Evolutionary conservation across 2,329 filamentous ascomycete genomes (phyloP), one percentile per base, ranked within the genome.

Genomic region (Fusarium albosuccineum): DNA sequence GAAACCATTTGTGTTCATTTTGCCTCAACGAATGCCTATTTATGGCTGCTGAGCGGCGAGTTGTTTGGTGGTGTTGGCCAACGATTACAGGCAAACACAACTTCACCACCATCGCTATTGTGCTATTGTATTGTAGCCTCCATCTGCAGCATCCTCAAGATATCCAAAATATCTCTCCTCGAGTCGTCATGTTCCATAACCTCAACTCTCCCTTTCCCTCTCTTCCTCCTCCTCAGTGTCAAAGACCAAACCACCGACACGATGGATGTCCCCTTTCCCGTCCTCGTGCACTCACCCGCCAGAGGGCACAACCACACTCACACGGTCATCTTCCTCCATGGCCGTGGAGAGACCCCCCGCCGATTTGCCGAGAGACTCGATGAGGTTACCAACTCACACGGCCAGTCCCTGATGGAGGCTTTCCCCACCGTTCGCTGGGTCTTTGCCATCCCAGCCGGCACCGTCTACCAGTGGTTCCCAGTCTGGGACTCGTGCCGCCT

Each of bases 351-450:
- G 71, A 77, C 69, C 3, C 75, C 76, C 7, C 44, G 49, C n/a
- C 70, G 72, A 57, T 78, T 82, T 57, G 67, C 70, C 33, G 59
- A 62, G 5, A 70, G 73, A 1, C 68, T 82, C 6, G 33, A 57
- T 4, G 46, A 64, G 60, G 77, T 72, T 17, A 66, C 54, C 27
- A 74, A 77, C 60, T 78, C 77, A 0, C 57, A 53, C 3, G 60
- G 68, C 10, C 75, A 66, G 14, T 74, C 74, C 10, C 77, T 85
- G 5, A 41, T 70, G 14, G 74, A 80, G 4, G 68, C 74, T 7
- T 81, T 85, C 48, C 82, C 83, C 7, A 76, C 78, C 4, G 75
- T 84, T 67, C 79, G 81, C 55, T 86, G 82, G 80, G 82, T 86
- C 7, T 86, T 86, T 55, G 83, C 83, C 9, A 77, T 79, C 54